Evolutionary conservation across 148 eudicot species (phyloP).

Genomic region (Camellia lanceoleosa): DNA sequence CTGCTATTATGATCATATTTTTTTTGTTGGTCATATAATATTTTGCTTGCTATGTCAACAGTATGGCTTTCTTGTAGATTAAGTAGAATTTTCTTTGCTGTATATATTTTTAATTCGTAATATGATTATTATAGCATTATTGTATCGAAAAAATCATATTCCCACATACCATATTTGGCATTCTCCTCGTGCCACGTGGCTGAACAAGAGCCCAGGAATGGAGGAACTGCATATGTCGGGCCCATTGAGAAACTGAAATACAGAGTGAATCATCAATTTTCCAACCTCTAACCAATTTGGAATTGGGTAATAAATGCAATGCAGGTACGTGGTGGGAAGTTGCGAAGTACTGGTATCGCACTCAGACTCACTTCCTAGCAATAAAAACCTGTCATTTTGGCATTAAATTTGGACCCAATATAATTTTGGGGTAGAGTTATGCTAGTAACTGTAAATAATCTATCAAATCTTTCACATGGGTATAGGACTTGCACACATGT

Average conservation of each 20-base stretch:
- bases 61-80: background rate
- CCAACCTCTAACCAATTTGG: conserved; percentile 36
- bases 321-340: conserved; percentile 27
- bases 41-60: background rate
- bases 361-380: conserved; percentile 5
- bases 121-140: too few species aligned
- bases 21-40: too few species aligned
- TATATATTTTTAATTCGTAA: too few species aligned
- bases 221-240: background rate
- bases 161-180: background rate
- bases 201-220: conserved; percentile 5
- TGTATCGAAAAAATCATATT: background rate
- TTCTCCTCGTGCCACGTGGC: conserved; percentile 18
- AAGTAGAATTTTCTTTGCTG: background rate
- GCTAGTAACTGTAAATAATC: too few species aligned
- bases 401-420: conserved; percentile 28
- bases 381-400: conserved; percentile 26
- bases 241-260: background rate
- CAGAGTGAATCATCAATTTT: background rate
- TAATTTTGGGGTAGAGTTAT: too few species aligned
- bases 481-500: background rate
- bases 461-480: too few species aligned
- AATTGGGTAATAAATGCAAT: conserved; percentile 31
- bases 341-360: background rate
- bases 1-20: too few species aligned